Percentiles rank a stretch among this genome's conserved stretches.
phyloP scores from a whole-genome alignment of 2,329 filamentous ascomycete species.

The Tothia fuscella region DNA sequence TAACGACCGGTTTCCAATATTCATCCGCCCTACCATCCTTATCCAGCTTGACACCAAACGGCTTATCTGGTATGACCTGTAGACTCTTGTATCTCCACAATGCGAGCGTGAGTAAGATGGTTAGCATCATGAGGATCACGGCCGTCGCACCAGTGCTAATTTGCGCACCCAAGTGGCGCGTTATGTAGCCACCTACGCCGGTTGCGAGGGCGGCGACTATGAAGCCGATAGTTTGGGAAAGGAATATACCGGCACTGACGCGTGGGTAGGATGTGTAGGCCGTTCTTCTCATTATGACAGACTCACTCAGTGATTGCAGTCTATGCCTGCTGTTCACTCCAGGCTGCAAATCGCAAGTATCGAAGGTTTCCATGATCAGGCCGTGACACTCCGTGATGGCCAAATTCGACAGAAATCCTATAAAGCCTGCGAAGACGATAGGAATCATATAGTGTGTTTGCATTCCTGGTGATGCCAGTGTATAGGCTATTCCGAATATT shows the following conservation, averaged over 20 bases:
- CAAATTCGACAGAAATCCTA: conserved; percentile 61
- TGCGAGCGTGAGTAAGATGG: conserved; percentile 48
- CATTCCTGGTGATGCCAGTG: conserved; percentile 52
- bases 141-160: conserved; percentile 57
- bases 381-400: conserved; percentile 67
- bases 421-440: conserved; percentile 50
- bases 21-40: conserved; percentile 36
- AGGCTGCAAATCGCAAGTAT: conserved; percentile 66
- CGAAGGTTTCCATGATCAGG: conserved; percentile 69
- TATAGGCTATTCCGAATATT: conserved; percentile 54
- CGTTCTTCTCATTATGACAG: conserved; percentile 39
- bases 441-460: conserved; percentile 50
- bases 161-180: conserved; percentile 53
- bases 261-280: conserved; percentile 69
- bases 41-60: conserved; percentile 27
- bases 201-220: conserved; percentile 57
- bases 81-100: conserved; percentile 54
- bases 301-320: conserved; percentile 32
- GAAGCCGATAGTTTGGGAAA: conserved; percentile 59
- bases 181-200: conserved; percentile 54
- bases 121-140: conserved; percentile 52
- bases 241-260: conserved; percentile 58
- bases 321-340: conserved; percentile 48
- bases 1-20: conserved; percentile 57
- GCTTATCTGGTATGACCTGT: conserved; percentile 55